phyloP scores from a whole-genome alignment of 805 yeast genomes.

The Yamadazyma sp. region DNA sequence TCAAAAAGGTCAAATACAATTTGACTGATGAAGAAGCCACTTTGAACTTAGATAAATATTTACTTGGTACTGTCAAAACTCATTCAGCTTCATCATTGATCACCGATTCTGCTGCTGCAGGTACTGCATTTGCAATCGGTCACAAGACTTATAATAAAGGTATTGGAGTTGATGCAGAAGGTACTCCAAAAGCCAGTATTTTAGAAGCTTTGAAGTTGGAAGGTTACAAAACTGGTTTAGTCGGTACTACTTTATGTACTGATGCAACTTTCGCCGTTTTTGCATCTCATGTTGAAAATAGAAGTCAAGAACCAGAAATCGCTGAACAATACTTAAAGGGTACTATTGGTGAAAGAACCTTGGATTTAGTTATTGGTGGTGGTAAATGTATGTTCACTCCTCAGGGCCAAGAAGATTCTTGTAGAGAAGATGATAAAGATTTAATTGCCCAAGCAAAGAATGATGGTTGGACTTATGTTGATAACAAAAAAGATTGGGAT shows the following conservation, averaged over 20 bases:
- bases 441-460: slow-evolving; percentile 59
- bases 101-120: slow-evolving; percentile 98
- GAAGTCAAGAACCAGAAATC: slow-evolving; percentile 78
- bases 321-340: slow-evolving; percentile 81
- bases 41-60: slow-evolving; percentile 59
- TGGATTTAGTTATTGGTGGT: slow-evolving; percentile 83
- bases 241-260: slow-evolving; percentile 86
- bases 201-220: slow-evolving; percentile 81
- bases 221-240: slow-evolving; percentile 83
- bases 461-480: slow-evolving; percentile 64
- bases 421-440: slow-evolving; percentile 69
- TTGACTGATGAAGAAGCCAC: slow-evolving; percentile 48
- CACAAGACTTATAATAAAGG: slow-evolving; percentile 86
- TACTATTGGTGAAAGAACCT: slow-evolving; percentile 75
- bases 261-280: slow-evolving; percentile 96
- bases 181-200: slow-evolving; percentile 77
- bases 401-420: slow-evolving; percentile 47
- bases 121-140: slow-evolving; percentile 91
- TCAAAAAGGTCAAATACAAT: slow-evolving; percentile 57
- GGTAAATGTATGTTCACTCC: slow-evolving; percentile 85
- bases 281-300: slow-evolving; percentile 70
- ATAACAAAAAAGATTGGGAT: slow-evolving; percentile 58
- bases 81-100: slow-evolving; percentile 74
- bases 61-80: slow-evolving; percentile 83
- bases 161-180: slow-evolving; percentile 69